Conservation (phyloP, 1,284 basidiomycete genomes). For the Austroboletus niveus region DNA sequence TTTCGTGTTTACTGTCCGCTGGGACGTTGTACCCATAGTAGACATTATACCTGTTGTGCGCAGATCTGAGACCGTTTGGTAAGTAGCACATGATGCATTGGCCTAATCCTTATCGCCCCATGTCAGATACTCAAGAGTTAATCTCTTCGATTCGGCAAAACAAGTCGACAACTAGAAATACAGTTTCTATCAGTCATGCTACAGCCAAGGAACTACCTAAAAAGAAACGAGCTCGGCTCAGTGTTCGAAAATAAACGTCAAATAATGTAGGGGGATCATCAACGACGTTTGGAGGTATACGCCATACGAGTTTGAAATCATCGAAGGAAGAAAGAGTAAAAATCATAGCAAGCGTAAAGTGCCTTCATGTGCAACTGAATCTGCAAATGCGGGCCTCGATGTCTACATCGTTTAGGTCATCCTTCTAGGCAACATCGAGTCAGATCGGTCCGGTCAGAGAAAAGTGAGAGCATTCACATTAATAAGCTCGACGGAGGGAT, state of each 20-base stretch:
- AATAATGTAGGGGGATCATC: background rate
- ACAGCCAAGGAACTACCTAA: conserved; percentile 14
- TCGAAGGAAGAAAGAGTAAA: background rate
- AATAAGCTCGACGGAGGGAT: background rate
- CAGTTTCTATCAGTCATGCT: conserved; percentile 26
- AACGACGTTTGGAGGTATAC: background rate
- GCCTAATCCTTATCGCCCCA: too few relatives aligned
- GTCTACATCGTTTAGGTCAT: background rate
- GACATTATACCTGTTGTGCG: too few relatives aligned
- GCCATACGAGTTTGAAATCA: background rate
- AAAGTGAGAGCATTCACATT: background rate
- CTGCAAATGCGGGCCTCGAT: background rate
- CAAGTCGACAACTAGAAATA: conserved; percentile 16
- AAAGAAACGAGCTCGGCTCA: conserved; percentile 3
- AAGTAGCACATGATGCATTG: too few relatives aligned
- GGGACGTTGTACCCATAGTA: too few relatives aligned
- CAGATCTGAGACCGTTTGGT: too few relatives aligned
- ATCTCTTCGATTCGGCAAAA: background rate
- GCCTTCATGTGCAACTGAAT: background rate
- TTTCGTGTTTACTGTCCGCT: too few relatives aligned
- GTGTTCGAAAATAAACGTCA: background rate
- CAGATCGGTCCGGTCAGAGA: background rate
- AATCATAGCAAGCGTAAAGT: background rate
- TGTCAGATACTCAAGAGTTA: background rate
- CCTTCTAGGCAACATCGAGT: background rate